Percentiles rank a stretch among this genome's conserved stretches.
Evolutionary conservation across 768 basidiomycete genomes (phyloP).

Genomic region (Termitomyces sp.): DNA sequence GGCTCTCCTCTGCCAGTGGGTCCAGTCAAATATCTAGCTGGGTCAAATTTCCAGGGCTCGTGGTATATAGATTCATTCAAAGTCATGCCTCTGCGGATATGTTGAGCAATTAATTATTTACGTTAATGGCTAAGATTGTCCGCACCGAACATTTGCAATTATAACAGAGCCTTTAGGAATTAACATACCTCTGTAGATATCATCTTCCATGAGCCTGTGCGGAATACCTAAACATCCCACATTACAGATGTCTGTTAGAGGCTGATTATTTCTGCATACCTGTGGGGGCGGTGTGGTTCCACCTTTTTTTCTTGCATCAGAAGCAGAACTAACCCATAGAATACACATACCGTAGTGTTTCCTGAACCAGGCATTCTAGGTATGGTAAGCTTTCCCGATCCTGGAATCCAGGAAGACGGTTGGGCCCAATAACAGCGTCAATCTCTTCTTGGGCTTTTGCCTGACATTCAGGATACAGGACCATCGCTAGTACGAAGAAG

Average conservation of each 20-base stretch:
- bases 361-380: constrained; percentile 15
- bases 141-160: constrained; percentile 11
- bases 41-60: constrained; percentile 11
- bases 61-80: constrained; percentile 8
- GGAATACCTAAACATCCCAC: constrained; percentile 8
- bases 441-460: constrained; percentile 22
- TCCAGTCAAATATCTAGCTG: constrained; percentile 10
- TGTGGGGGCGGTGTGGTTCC: constrained; percentile 7
- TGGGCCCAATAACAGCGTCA: constrained; percentile 18
- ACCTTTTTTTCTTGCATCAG: background rate
- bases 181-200: constrained; percentile 13
- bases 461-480: constrained; percentile 21
- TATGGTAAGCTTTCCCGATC: constrained; percentile 19
- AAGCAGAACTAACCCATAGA: background rate
- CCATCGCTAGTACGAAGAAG: constrained; percentile 22
- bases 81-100: constrained; percentile 11
- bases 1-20: constrained; percentile 11
- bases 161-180: constrained; percentile 12
- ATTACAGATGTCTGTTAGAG: background rate
- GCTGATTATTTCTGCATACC: background rate
- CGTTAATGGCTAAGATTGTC: background rate
- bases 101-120: background rate
- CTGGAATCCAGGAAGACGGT: constrained; percentile 19
- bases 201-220: constrained; percentile 13
- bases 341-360: constrained; percentile 9